Base-by-base conservation (phyloP, 805 yeast genomes). In the Clavispora phyllophila region DNA sequence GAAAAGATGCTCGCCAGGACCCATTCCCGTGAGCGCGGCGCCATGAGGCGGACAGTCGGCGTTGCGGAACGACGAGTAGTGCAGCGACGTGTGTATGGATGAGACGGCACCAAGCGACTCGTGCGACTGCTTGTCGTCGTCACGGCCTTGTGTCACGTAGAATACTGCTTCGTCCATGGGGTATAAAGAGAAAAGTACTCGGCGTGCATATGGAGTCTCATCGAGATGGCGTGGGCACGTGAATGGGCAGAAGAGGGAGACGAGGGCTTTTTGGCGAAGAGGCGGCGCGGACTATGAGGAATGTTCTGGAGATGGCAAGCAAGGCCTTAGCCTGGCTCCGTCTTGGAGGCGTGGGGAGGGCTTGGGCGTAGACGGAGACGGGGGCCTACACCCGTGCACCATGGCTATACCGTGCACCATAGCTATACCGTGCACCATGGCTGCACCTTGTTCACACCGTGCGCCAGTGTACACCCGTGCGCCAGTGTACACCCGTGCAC, bases 1-100 rank as follows among this genome's bases (percentile, higher is more conserved):
- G 47, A 87, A 75, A 12, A 84, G 56, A 42, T 79, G 72, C 33
- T 75, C 75, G 13, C 79, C 78, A 7, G 60, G 45, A 5, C 75
- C 72, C 23, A 70, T 44, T 3, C 78, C 78, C 7, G 79, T 69
- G 22, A 74, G 46, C 12, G 63, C 72, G 1, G 79, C 66, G 3
- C 78, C 82, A 47, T 74, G 64, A 36, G 49, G 55, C 3, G 66
- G 64, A 24, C 76, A 65, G 45, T 75, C 73, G 34, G 80, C 78
- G 42, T 76, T 75, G 53, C 82, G 71, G 57, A 73, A 79, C 32
- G 75, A 66, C 17, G 74, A 66, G 54, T 65, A 61, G 55, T 75
- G 68, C 53, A 73, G 71, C 4, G 82, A 63, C 6, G 71, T 62
- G 42, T 76, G 78, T 9, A 72, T 53, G 1, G 79, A 73, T 4